These are phyloP conservation scores for Seiridium unicorne DNA, from an alignment of 2,329 filamentous ascomycete species.

Conservation along the genomic window DNA sequence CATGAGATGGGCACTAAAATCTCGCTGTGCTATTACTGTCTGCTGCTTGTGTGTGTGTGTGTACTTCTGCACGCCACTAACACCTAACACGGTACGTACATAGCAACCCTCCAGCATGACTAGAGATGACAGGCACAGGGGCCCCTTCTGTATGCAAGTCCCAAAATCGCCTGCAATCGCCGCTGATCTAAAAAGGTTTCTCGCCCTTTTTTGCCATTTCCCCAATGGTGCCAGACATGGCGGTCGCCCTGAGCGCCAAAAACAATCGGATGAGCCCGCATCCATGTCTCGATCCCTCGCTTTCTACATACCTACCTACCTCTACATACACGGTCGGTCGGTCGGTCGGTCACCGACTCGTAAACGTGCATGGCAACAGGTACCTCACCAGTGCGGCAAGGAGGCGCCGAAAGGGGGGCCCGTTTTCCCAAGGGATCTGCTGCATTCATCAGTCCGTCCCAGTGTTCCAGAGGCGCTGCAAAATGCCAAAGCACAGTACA, in stretches of 20 bases:
- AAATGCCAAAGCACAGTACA: not conserved
- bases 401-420: not conserved
- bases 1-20: no score
- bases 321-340: not conserved
- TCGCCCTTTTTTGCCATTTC: not conserved
- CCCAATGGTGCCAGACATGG: no score
- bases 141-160: not conserved
- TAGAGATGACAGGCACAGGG: slow-evolving; percentile 2
- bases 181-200: not conserved
- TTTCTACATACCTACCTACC: not conserved
- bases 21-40: no score
- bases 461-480: not conserved
- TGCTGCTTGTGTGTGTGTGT: not conserved
- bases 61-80: slow-evolving; percentile 2
- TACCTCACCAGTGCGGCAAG: not conserved
- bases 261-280: not conserved
- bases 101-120: slow-evolving; percentile 4
- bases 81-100: not conserved
- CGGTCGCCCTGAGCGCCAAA: not conserved
- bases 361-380: no score
- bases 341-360: no score
- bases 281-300: not conserved
- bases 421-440: not conserved
- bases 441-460: not conserved
- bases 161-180: not conserved